Conservation (phyloP, 2,329 filamentous ascomycete genomes). For the Fusarium zealandicum region DNA sequence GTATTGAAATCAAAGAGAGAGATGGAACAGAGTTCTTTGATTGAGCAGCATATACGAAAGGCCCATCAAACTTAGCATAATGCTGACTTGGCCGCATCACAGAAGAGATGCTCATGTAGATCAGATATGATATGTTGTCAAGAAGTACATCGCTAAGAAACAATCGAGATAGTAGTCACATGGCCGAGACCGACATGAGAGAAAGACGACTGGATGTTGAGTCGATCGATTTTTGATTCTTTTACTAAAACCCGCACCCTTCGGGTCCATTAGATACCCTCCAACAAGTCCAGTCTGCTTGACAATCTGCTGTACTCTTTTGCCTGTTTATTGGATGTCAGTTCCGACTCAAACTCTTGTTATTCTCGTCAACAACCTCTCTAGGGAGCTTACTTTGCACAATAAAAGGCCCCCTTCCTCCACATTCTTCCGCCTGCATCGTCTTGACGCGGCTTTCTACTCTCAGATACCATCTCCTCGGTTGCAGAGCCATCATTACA, state of each 20-base stretch:
- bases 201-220: conserved; percentile 2
- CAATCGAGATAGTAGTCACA: neutral
- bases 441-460: conserved; percentile 24
- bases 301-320: conserved; percentile 17
- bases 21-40: neutral
- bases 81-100: neutral
- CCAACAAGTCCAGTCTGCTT: neutral
- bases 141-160: neutral
- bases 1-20: too few species aligned
- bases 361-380: too few species aligned
- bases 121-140: too few species aligned
- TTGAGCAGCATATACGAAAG: neutral
- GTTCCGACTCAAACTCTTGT: neutral
- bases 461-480: neutral
- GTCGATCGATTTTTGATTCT: conserved; percentile 8
- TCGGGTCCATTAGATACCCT: conserved; percentile 7
- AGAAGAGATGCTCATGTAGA: too few species aligned
- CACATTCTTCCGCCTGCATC: conserved; percentile 30
- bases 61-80: too few species aligned
- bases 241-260: neutral
- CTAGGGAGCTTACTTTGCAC: conserved; percentile 31
- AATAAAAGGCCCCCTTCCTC: conserved; percentile 43
- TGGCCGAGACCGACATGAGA: neutral
- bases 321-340: conserved; percentile 8
- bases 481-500: neutral